These are phyloP conservation scores for Pseudogymnoascus destructans DNA, from an alignment of 2,329 filamentous ascomycete species.

Conservation along the genomic window DNA sequence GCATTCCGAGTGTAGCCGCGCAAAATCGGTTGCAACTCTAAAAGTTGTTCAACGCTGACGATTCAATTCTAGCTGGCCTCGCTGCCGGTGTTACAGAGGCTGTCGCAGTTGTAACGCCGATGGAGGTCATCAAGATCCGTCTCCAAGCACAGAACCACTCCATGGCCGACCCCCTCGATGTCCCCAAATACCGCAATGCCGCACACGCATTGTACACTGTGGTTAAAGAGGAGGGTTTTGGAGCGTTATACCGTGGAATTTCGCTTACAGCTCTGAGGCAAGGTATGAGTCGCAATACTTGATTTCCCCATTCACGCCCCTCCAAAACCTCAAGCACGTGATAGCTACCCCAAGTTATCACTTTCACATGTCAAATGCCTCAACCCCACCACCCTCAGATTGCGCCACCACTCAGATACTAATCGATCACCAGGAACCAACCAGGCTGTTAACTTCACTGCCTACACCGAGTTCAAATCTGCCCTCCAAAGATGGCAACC, in stretches of 20 bases:
- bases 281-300: slow-evolving; percentile 37
- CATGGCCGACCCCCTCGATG: slow-evolving; percentile 90
- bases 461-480: slow-evolving; percentile 87
- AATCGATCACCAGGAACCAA: slow-evolving; percentile 38
- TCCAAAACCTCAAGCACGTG: not conserved
- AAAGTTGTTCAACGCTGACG: slow-evolving; percentile 21
- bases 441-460: slow-evolving; percentile 97
- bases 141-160: slow-evolving; percentile 96
- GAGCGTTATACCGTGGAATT: slow-evolving; percentile 84
- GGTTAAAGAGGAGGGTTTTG: slow-evolving; percentile 75
- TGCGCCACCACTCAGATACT: not conserved
- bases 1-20: not conserved
- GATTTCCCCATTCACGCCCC: slow-evolving; percentile 3
- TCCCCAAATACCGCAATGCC: slow-evolving; percentile 95
- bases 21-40: not conserved
- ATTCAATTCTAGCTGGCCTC: slow-evolving; percentile 52
- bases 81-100: slow-evolving; percentile 92
- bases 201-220: slow-evolving; percentile 76
- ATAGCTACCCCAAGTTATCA: slow-evolving; percentile 8
- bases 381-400: not conserved
- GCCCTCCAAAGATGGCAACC: slow-evolving; percentile 61
- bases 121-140: slow-evolving; percentile 99
- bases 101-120: slow-evolving; percentile 89
- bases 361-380: slow-evolving; percentile 9
- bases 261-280: slow-evolving; percentile 86